phyloP scores from a whole-genome alignment of 1,139 yeast genomes.

The Scheffersomyces segobiensis region DNA sequence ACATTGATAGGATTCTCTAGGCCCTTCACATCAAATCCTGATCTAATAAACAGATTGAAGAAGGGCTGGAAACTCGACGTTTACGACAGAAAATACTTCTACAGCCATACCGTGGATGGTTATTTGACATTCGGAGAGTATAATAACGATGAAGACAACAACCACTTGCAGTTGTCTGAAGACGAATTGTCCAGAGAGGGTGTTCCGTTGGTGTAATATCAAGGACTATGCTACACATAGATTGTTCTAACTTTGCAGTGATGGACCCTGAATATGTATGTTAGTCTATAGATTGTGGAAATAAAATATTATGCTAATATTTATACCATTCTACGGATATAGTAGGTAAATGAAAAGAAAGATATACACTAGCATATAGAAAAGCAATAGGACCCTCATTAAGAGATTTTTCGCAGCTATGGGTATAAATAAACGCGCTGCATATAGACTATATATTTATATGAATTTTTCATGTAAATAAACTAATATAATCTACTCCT shows the following conservation, averaged over 20 bases:
- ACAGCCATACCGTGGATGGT: constrained; percentile 2
- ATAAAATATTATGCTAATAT: too few relatives aligned
- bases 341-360: too few relatives aligned
- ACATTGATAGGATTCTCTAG: constrained; percentile 47
- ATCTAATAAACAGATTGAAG: constrained; percentile 39
- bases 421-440: not conserved
- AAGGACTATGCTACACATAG: not conserved
- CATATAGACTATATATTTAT: not conserved
- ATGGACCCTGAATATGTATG: not conserved
- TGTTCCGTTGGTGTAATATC: not conserved
- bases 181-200: not conserved
- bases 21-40: constrained; percentile 50
- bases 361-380: too few relatives aligned
- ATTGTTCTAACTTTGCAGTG: too few relatives aligned
- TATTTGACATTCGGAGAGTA: not conserved
- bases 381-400: not conserved
- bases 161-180: not conserved
- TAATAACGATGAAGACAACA: not conserved
- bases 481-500: not conserved
- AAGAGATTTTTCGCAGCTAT: not conserved
- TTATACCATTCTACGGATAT: too few relatives aligned
- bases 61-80: constrained; percentile 17
- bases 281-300: not conserved
- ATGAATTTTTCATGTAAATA: not conserved
- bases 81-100: not conserved